phyloP scores from a whole-genome alignment of 495 filamentous ascomycete genomes.

The Sporormia fimetaria region DNA sequence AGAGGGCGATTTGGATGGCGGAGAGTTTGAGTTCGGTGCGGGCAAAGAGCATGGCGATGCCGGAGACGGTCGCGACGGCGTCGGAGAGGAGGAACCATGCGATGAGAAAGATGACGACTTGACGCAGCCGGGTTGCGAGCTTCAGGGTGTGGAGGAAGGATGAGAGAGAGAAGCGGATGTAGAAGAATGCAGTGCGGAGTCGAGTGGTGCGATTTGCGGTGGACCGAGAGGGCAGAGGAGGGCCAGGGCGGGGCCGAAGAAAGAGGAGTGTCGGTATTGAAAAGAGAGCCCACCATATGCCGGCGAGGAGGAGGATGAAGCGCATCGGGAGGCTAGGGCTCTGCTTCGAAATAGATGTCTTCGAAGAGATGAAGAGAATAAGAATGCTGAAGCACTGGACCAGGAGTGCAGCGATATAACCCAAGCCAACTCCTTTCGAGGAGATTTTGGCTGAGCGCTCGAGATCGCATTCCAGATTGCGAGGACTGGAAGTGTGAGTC shows the following conservation, averaged over 20 bases:
- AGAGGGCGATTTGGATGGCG: conserved; percentile 23
- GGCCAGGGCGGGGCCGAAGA: conserved; percentile 84
- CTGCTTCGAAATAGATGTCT: conserved; percentile 12
- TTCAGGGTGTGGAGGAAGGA: conserved; percentile 69
- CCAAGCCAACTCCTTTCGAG: conserved; percentile 78
- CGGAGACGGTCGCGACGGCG: conserved; percentile 82
- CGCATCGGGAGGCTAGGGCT: conserved; percentile 33
- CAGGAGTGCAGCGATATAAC: conserved; percentile 72
- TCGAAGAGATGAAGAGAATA: conserved; percentile 34
- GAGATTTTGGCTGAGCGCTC: conserved; percentile 75
- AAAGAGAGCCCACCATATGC: conserved; percentile 90
- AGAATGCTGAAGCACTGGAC: conserved; percentile 67
- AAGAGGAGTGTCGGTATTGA: conserved; percentile 81
- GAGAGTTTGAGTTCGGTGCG: conserved; percentile 79
- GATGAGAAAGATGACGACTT: conserved; percentile 69
- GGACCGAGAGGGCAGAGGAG: conserved; percentile 45
- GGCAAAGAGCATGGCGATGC: conserved; percentile 86
- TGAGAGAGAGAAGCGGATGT: conserved; percentile 68
- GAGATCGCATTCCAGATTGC: conserved; percentile 49
- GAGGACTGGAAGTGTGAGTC: conserved; percentile 16
- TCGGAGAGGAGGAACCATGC: conserved; percentile 91
- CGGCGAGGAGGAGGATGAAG: conserved; percentile 73
- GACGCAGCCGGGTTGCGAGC: conserved; percentile 64
- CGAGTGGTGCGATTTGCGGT: neutral
- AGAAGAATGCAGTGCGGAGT: conserved; percentile 34